Conservation (phyloP, 768 basidiomycete genomes). For the Pulveroboletus ravenelii region DNA sequence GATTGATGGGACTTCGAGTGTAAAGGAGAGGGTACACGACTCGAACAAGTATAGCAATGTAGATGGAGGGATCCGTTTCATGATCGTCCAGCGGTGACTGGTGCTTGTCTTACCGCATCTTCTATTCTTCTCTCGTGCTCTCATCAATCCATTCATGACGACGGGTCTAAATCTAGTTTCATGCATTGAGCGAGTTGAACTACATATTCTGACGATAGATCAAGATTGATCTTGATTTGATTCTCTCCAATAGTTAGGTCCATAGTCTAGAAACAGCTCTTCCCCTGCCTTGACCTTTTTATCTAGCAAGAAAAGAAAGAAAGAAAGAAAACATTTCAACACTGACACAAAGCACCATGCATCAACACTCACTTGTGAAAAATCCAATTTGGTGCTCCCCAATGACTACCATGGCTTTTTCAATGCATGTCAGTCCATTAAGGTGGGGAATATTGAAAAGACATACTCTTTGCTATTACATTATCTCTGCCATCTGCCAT, state of each 20-base stretch:
- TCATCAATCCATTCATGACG: neutral
- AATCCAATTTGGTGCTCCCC: constrained; percentile 36
- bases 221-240: no score
- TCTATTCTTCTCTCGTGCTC: neutral
- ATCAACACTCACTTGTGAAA: constrained; percentile 30
- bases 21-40: constrained; percentile 26
- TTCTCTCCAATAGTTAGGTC: constrained; percentile 24
- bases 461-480: constrained; percentile 28
- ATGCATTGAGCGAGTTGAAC: neutral
- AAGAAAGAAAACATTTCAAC: neutral
- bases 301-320: no score
- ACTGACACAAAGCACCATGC: neutral
- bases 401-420: constrained; percentile 27
- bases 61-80: constrained; percentile 46
- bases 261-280: constrained; percentile 37
- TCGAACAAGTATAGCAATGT: constrained; percentile 37
- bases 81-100: constrained; percentile 33
- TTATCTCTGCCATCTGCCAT: constrained; percentile 1
- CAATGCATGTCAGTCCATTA: neutral
- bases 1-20: constrained; percentile 36
- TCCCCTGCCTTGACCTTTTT: constrained; percentile 26
- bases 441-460: neutral
- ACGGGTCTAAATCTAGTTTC: no score
- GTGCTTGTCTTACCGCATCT: constrained; percentile 20
- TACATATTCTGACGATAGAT: no score